Conservation (phyloP, 768 basidiomycete genomes). For the Chalciporus chontae region DNA sequence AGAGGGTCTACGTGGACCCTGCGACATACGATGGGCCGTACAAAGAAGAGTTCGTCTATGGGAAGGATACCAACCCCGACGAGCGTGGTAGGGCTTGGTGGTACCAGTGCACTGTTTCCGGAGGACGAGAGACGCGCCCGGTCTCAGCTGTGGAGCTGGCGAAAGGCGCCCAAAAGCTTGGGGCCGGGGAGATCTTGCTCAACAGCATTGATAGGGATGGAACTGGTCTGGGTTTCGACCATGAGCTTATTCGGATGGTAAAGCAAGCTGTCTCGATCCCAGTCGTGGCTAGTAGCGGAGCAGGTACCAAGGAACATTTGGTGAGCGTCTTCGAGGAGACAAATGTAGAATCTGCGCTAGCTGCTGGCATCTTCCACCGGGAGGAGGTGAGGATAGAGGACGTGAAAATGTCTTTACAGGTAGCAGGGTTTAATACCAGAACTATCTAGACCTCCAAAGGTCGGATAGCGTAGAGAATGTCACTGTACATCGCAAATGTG, state of each 20-base stretch:
- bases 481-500: not conserved
- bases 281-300: slow-evolving; percentile 93
- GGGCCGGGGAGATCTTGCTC: slow-evolving; percentile 91
- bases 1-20: slow-evolving; percentile 73
- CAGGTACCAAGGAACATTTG: slow-evolving; percentile 81
- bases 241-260: slow-evolving; percentile 75
- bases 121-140: slow-evolving; percentile 79
- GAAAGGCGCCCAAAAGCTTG: slow-evolving; percentile 82
- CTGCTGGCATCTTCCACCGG: slow-evolving; percentile 96
- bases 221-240: slow-evolving; percentile 87
- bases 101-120: slow-evolving; percentile 98
- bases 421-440: slow-evolving; percentile 50
- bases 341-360: slow-evolving; percentile 84
- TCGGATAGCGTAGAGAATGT: not conserved
- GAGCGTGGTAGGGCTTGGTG: slow-evolving; percentile 86
- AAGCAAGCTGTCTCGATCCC: slow-evolving; percentile 79
- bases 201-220: slow-evolving; percentile 98
- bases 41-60: slow-evolving; percentile 54
- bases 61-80: slow-evolving; percentile 40
- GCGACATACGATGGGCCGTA: slow-evolving; percentile 65
- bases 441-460: slow-evolving; percentile 7
- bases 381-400: slow-evolving; percentile 79
- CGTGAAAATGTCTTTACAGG: slow-evolving; percentile 62
- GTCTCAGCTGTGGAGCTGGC: slow-evolving; percentile 92
- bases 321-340: slow-evolving; percentile 81